A percentile compares a stretch with the other conserved stretches of the same genome.
Conservation (phyloP, 225 moss, liverwort and hornwort species). For the Neckera pumila region DNA sequence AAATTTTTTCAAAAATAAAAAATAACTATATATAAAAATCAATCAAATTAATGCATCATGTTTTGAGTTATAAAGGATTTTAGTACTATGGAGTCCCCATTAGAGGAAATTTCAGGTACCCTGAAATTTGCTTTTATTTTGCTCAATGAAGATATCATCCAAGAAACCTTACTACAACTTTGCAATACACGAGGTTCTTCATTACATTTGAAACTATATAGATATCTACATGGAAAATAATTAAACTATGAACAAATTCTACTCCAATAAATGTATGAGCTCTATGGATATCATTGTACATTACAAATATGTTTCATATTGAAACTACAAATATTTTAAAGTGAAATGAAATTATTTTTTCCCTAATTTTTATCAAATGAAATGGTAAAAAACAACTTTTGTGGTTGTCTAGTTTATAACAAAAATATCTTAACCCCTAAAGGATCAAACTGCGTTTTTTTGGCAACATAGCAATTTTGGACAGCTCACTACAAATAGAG, state of each 20-base stretch:
- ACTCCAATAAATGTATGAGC: neutral
- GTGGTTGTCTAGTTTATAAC: fast-evolving
- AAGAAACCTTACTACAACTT: neutral
- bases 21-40: too few relatives aligned
- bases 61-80: too few relatives aligned
- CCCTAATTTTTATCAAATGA: neutral
- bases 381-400: neutral
- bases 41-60: too few relatives aligned
- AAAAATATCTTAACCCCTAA: neutral
- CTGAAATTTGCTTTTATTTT: too few relatives aligned
- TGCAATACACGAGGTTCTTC: neutral
- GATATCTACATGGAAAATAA: neutral
- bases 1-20: too few relatives aligned
- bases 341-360: neutral
- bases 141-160: too few relatives aligned
- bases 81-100: too few relatives aligned
- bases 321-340: neutral
- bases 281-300: neutral
- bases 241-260: neutral
- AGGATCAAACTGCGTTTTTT: too few relatives aligned
- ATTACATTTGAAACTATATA: too few relatives aligned
- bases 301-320: neutral
- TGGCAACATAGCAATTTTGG: too few relatives aligned
- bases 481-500: too few relatives aligned
- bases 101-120: too few relatives aligned